phyloP scores from a whole-genome alignment of 2,329 filamentous ascomycete genomes.

The Cytospora piceae region DNA sequence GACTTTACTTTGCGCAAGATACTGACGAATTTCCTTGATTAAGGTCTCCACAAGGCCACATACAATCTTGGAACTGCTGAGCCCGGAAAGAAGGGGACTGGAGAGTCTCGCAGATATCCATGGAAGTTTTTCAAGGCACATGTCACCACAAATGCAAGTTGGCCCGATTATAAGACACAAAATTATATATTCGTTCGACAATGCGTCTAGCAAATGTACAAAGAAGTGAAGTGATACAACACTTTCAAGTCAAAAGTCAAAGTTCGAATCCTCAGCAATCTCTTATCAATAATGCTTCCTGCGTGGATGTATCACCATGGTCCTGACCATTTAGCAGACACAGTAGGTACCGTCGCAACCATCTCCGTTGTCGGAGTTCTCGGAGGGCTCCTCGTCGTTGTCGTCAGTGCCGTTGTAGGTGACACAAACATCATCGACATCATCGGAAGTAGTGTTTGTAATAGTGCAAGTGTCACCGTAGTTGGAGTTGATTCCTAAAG shows the following conservation, averaged over 20 bases:
- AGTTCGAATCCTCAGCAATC: slow-evolving; percentile 5
- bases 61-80: background rate
- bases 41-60: background rate
- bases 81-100: background rate
- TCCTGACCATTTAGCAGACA: slow-evolving; percentile 13
- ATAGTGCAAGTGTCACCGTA: slow-evolving; percentile 44
- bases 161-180: background rate
- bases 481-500: slow-evolving; percentile 52
- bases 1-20: too few relatives aligned
- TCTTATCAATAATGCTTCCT: background rate
- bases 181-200: background rate
- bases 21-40: too few relatives aligned
- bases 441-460: slow-evolving; percentile 29
- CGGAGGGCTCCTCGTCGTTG: slow-evolving; percentile 11
- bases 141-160: too few relatives aligned
- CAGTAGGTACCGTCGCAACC: slow-evolving; percentile 20
- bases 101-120: background rate
- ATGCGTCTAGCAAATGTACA: slow-evolving; percentile 21
- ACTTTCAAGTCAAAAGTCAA: slow-evolving; percentile 22
- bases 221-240: slow-evolving; percentile 17
- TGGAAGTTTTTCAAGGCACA: too few relatives aligned
- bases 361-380: slow-evolving; percentile 20
- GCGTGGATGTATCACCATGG: background rate
- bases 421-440: slow-evolving; percentile 10
- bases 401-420: slow-evolving; percentile 20